Evolutionary conservation across 2,329 filamentous ascomycete species (phyloP), one percentile per base, ranked within the genome.

Genomic region (Myriosclerotinia scirpicola): DNA sequence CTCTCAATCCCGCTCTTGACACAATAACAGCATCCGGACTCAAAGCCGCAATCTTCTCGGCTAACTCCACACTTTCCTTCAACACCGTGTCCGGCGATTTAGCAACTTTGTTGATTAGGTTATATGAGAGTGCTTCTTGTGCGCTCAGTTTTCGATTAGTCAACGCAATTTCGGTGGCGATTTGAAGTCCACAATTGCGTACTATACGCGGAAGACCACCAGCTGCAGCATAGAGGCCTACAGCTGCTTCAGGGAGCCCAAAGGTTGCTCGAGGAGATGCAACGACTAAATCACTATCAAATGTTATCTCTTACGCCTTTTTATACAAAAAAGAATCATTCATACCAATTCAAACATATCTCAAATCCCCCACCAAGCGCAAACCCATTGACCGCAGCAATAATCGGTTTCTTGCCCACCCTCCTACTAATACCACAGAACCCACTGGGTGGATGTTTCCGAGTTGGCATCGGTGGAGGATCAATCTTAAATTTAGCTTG

Each of bases 281-380:
- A 17, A 93, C 78, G 2, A 92, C 83, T 67, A 94, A 78, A 78
- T 95, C 91, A 73, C 84, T 85, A n/a, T 40, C 62, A 67, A 22
- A 14, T 50, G 9, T 34, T 64, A 61, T 12, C 20, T 50, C 11
- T 5, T 14, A 38, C 7, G 17, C 14, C 30, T 38, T 12, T 3
- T 6, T 8, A 30, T 8, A 26, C 4, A 12, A 34, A 53, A 12
- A 7, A 40, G 54, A 38, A 54, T 15, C 17, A 36, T n/a, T 55
- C 67, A 44, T 65, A 74, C 72, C 73, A 86, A 78, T 92, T 92
- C 64, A 75, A 69, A 67, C 71, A 72, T 34, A 93, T 91, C 80
- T 94, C 91, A 78, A 91, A 88, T 1, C 90, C 91, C 56, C 91
- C 91, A 59, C 91, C 91, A 40, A 91, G 82, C 54, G 89, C 90